Conservation (phyloP, 169 alveolate genomes). For the Plasmodium yoelii region DNA sequence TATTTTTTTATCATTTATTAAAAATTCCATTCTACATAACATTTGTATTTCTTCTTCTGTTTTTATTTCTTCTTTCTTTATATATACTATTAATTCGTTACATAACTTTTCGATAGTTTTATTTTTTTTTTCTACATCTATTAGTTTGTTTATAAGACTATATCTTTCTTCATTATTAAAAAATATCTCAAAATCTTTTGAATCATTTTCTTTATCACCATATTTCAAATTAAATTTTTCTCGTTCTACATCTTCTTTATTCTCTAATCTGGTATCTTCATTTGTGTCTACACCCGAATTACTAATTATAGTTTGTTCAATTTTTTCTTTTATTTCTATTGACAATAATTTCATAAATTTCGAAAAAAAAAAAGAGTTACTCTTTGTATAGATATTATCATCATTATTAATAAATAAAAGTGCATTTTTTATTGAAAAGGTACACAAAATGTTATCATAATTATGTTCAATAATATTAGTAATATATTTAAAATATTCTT, state of each 20-base stretch:
- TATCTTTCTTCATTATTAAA: not conserved
- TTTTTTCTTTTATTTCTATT: no score
- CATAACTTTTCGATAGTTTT: not conserved
- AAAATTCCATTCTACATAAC: slow-evolving; percentile 5
- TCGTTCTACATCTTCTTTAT: not conserved
- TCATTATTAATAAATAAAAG: no score
- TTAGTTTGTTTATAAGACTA: not conserved
- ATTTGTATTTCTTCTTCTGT: slow-evolving; percentile 23
- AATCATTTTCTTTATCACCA: not conserved
- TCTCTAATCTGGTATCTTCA: not conserved
- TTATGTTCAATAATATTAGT: no score
- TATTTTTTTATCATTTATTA: slow-evolving; percentile 25
- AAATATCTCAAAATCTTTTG: not conserved
- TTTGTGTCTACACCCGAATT: not conserved
- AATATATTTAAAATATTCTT: no score
- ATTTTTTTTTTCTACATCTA: not conserved
- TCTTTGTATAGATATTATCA: no score
- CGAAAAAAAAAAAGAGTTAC: no score
- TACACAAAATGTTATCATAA: no score
- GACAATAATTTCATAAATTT: no score
- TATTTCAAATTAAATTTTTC: not conserved
- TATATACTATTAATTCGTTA: not conserved
- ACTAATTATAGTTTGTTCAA: no score
- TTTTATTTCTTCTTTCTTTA: slow-evolving; percentile 21
- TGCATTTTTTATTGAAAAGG: no score